Percentiles rank a stretch among this genome's conserved stretches.
Evolutionary conservation across 345 rosid species (phyloP).

Genomic region (Brassica incana): DNA sequence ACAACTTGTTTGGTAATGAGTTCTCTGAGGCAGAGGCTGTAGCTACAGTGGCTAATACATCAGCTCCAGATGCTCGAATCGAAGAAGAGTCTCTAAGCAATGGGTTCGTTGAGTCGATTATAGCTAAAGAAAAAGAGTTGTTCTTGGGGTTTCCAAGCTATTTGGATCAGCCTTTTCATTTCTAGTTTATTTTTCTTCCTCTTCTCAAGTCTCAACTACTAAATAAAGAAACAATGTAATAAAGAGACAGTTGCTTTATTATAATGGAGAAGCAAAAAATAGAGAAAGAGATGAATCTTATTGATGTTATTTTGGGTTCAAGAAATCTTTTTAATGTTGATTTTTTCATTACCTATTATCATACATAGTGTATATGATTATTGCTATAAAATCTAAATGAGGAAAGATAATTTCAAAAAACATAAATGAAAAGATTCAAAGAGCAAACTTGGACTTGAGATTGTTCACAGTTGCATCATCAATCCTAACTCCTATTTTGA

Average conservation of each 20-base stretch:
- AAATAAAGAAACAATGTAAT: constrained; percentile 25
- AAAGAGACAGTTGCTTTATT: constrained; percentile 1
- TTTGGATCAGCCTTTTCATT: constrained; percentile 55
- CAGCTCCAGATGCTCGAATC: constrained; percentile 9
- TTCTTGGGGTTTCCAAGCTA: constrained; percentile 66
- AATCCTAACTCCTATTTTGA: constrained; percentile 38
- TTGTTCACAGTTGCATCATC: constrained; percentile 42
- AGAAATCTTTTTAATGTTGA: background rate
- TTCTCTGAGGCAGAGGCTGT: constrained; percentile 38
- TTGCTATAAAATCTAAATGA: background rate
- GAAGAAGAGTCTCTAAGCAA: constrained; percentile 32
- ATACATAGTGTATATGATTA: background rate
- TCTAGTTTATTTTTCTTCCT: constrained; percentile 12
- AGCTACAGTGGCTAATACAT: constrained; percentile 25
- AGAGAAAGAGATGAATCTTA: background rate
- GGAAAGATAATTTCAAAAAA: constrained; percentile 4
- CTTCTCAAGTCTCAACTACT: constrained; percentile 2
- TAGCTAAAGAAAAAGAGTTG: constrained; percentile 62
- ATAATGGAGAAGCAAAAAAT: background rate
- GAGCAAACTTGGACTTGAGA: constrained; percentile 55
- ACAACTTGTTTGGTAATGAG: constrained; percentile 29
- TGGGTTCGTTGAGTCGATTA: constrained; percentile 64
- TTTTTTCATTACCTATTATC: background rate
- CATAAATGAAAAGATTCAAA: background rate
- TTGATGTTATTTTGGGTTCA: background rate